Evolutionary conservation across 768 basidiomycete species (phyloP).

Genomic region (Boletus reticuloceps): DNA sequence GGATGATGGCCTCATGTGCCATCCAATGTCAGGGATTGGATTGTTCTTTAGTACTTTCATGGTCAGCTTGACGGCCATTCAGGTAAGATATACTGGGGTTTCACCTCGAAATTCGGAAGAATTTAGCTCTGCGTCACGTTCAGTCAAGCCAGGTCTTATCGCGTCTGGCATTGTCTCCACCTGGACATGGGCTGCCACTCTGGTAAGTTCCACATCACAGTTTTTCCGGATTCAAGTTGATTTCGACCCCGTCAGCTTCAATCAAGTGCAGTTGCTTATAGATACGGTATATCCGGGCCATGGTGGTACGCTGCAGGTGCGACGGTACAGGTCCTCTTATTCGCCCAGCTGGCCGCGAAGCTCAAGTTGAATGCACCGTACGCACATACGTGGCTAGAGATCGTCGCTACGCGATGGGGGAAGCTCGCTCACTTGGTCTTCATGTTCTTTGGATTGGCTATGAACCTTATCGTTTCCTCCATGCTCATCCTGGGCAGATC

Average conservation of each 20-base stretch:
- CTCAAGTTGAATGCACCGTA: constrained; percentile 89
- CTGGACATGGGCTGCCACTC: constrained; percentile 87
- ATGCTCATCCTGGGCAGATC: constrained; percentile 80
- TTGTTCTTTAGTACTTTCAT: constrained; percentile 85
- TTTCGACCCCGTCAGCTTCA: constrained; percentile 49
- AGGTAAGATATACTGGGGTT: constrained; percentile 80
- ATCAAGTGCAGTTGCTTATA: constrained; percentile 82
- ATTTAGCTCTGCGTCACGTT: constrained; percentile 77
- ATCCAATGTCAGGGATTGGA: constrained; percentile 61
- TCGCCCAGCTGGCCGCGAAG: constrained; percentile 88
- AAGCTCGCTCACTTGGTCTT: constrained; percentile 75
- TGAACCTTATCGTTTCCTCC: constrained; percentile 89
- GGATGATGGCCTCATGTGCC: not conserved
- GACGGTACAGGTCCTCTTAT: constrained; percentile 85
- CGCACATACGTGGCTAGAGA: constrained; percentile 86
- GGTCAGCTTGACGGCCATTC: constrained; percentile 73
- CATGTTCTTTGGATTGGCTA: constrained; percentile 88
- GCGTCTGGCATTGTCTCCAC: constrained; percentile 91
- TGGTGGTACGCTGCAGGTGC: constrained; percentile 95
- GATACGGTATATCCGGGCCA: constrained; percentile 80
- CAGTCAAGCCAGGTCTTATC: constrained; percentile 88
- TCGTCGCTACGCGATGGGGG: constrained; percentile 81
- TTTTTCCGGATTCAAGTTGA: not conserved
- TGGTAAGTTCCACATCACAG: constrained; percentile 37
- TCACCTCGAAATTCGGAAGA: constrained; percentile 81